phyloP scores from a whole-genome alignment of 2,329 filamentous ascomycete genomes.

The Fusarium poae region DNA sequence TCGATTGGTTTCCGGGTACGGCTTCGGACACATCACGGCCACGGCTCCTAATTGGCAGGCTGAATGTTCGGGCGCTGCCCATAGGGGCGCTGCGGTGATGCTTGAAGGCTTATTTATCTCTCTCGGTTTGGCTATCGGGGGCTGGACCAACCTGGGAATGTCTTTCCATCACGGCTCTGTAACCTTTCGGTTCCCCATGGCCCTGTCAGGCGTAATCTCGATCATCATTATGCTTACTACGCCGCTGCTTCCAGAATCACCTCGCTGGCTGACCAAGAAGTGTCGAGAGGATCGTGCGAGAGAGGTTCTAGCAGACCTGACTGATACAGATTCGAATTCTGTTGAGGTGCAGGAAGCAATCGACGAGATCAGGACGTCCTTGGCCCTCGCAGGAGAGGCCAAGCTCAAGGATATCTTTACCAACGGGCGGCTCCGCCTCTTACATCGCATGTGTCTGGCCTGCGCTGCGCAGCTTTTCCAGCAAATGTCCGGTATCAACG shows the following conservation, averaged over 20 bases:
- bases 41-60: slow-evolving; percentile 15
- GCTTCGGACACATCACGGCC: slow-evolving; percentile 7
- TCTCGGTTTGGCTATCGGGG: background rate
- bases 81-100: slow-evolving; percentile 8
- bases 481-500: slow-evolving; percentile 15
- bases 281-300: background rate
- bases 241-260: background rate
- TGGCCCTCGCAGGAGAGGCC: slow-evolving; percentile 7
- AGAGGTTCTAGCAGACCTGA: background rate
- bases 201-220: background rate
- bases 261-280: slow-evolving; percentile 12
- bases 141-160: slow-evolving; percentile 9
- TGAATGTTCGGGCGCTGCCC: slow-evolving; percentile 13
- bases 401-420: slow-evolving; percentile 8
- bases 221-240: slow-evolving; percentile 7
- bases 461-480: slow-evolving; percentile 12
- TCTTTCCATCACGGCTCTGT: slow-evolving; percentile 10
- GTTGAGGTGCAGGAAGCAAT: background rate
- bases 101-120: slow-evolving; percentile 11
- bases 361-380: background rate
- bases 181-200: slow-evolving; percentile 6
- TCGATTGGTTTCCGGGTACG: slow-evolving; percentile 7
- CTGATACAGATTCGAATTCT: background rate
- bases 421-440: slow-evolving; percentile 4
- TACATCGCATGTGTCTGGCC: slow-evolving; percentile 8